Percentiles rank a stretch among this genome's conserved stretches.
phyloP scores from a whole-genome alignment of 2,329 filamentous ascomycete species.

The Hypoxylon sp. region DNA sequence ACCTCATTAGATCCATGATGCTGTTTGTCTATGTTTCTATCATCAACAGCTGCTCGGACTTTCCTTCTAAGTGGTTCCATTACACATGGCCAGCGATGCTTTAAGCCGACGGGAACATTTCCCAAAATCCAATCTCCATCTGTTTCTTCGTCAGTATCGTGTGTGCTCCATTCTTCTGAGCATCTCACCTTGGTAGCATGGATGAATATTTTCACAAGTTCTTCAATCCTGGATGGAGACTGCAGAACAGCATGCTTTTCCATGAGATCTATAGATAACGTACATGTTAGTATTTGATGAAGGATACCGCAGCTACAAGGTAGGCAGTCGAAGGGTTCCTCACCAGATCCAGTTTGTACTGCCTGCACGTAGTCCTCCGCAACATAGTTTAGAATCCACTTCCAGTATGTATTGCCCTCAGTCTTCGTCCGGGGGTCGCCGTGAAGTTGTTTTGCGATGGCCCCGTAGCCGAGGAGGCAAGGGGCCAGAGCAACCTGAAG shows the following conservation, averaged over 20 bases:
- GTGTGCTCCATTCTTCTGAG: not conserved
- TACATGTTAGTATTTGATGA: slow-evolving; percentile 17
- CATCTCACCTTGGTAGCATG: slow-evolving; percentile 82
- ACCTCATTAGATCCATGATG: too few relatives aligned
- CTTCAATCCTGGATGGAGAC: slow-evolving; percentile 82
- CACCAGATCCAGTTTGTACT: slow-evolving; percentile 79
- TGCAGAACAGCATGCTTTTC: slow-evolving; percentile 82
- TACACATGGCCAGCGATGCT: not conserved
- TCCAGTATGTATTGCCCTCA: slow-evolving; percentile 83
- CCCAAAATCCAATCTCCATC: slow-evolving; percentile 71
- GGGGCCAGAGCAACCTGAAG: slow-evolving; percentile 88
- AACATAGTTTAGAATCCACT: slow-evolving; percentile 92
- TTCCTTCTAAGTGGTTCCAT: not conserved
- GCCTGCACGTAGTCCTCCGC: slow-evolving; percentile 83
- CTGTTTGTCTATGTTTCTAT: not conserved
- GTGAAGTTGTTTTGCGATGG: slow-evolving; percentile 80
- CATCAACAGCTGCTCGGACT: not conserved
- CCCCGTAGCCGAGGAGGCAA: slow-evolving; percentile 90
- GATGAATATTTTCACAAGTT: slow-evolving; percentile 86
- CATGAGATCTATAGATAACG: slow-evolving; percentile 71
- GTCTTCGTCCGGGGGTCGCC: slow-evolving; percentile 72
- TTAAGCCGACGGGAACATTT: slow-evolving; percentile 63
- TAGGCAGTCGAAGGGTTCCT: slow-evolving; percentile 48
- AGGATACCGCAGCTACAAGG: not conserved
- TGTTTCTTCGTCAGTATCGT: slow-evolving; percentile 49